Evolutionary conservation across 768 basidiomycete genomes (phyloP).

Genomic region (Kwoniella dendrophila): DNA sequence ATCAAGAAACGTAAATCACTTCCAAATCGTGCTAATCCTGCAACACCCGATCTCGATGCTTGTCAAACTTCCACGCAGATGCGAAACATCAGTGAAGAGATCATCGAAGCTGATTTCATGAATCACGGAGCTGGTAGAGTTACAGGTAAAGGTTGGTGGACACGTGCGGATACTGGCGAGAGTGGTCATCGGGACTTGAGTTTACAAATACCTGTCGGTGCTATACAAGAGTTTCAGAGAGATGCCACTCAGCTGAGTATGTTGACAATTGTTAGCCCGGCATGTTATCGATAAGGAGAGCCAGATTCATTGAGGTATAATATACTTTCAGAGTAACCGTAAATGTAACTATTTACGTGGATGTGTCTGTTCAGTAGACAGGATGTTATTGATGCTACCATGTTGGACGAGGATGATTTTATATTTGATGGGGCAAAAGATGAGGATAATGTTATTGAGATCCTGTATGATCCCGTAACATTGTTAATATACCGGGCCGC

Average conservation of each 20-base stretch:
- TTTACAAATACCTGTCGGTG: conserved; percentile 76
- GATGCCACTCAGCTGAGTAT: background rate
- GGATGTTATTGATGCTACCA: too few species aligned
- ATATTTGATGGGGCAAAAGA: too few species aligned
- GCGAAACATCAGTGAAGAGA: conserved; percentile 69
- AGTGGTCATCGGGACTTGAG: conserved; percentile 68
- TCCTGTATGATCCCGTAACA: too few species aligned
- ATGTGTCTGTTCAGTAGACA: conserved; percentile 71
- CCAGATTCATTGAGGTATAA: conserved; percentile 73
- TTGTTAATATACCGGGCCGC: too few species aligned
- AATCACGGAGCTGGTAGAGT: conserved; percentile 67
- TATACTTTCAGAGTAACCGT: conserved; percentile 71
- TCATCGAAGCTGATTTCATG: conserved; percentile 62
- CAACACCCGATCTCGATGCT: conserved; percentile 61
- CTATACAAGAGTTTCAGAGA: conserved; percentile 56
- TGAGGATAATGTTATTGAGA: too few species aligned
- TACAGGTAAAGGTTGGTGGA: conserved; percentile 79
- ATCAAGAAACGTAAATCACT: conserved; percentile 18
- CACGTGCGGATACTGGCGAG: conserved; percentile 70
- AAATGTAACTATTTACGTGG: conserved; percentile 68
- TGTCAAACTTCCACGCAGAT: conserved; percentile 66
- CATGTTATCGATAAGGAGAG: conserved; percentile 63
- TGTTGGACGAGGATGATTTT: too few species aligned
- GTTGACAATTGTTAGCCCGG: too few species aligned
- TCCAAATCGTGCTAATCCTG: conserved; percentile 26